phyloP scores from a whole-genome alignment of 331 rosid species.

The Pyracantha coccinea region DNA sequence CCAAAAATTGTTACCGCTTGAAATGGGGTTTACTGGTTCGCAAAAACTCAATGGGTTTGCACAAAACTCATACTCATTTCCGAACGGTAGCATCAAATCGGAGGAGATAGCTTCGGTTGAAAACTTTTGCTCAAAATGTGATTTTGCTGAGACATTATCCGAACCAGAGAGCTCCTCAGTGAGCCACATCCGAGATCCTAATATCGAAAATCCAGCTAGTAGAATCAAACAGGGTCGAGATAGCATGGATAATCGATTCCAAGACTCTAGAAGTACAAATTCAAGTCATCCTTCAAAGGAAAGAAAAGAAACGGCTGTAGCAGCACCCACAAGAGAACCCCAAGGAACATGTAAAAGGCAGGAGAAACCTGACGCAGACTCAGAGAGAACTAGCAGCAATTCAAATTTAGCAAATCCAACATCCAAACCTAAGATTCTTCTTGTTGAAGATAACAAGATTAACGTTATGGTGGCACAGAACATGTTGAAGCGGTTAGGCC shows the following conservation, averaged over 20 bases:
- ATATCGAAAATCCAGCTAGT: slow-evolving; percentile 15
- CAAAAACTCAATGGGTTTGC: slow-evolving; percentile 47
- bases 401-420: slow-evolving; percentile 22
- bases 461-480: slow-evolving; percentile 86
- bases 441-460: slow-evolving; percentile 91
- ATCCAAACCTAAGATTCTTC: slow-evolving; percentile 63
- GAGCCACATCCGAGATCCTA: slow-evolving; percentile 21
- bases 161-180: slow-evolving; percentile 36
- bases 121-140: slow-evolving; percentile 30
- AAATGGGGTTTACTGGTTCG: slow-evolving; percentile 27
- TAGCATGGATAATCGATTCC: slow-evolving; percentile 17
- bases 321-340: slow-evolving; percentile 21
- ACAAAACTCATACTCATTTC: slow-evolving; percentile 27
- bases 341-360: slow-evolving; percentile 29
- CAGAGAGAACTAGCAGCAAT: slow-evolving; percentile 17
- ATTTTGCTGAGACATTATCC: slow-evolving; percentile 20
- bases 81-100: slow-evolving; percentile 15
- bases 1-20: slow-evolving; percentile 39
- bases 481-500: slow-evolving; percentile 90
- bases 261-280: slow-evolving; percentile 20
- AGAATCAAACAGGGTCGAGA: slow-evolving; percentile 15
- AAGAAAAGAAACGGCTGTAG: slow-evolving; percentile 17
- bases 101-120: slow-evolving; percentile 32
- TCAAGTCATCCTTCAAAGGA: slow-evolving; percentile 21
- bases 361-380: slow-evolving; percentile 27